Evolutionary conservation across 2,329 filamentous ascomycete genomes (phyloP), one percentile per base, ranked within the genome.

Genomic region (Pseudogymnoascus sp.): DNA sequence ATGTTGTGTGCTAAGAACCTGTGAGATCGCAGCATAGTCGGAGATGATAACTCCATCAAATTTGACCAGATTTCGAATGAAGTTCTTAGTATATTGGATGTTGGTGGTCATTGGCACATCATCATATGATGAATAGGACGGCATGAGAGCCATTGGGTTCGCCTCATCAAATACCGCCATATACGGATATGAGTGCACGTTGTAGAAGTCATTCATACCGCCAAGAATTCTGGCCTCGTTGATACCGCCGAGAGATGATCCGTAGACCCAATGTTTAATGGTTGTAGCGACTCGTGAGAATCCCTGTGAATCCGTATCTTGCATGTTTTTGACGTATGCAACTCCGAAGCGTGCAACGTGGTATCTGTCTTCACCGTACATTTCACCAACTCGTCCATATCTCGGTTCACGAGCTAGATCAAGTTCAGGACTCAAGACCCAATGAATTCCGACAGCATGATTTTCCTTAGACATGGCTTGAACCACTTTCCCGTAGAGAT

Each of bases 161-260:
- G 84, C 83, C 65, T 88, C 84, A 33, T 84, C 78, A 38, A 89
- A 77, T 0, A 85, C 85, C 69, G 89, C 88, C 74, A 89, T 86
- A 67, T 89, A 89, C 0, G 87, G 87, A 61, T 68, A 66, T 2
- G 68, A 67, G 15, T 72, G 68, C 59, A 72, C 71, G 66, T 75
- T 75, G 63, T 74, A 70, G 19, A 75, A 70, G 33, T 75, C 68
- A 63, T 76, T 75, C 11, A 75, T 64, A 11, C 73, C 74, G 10
- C 38, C 38, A 17, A 42, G 2, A 42, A 42, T 42, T 3, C 38
- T 42, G 5, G 73, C 74, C 0, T 64, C 62, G 65, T 76, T 76
- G 56, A 76, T 70, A 21, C 74, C 73, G 40, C 73, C 74, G 21
- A 68, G 71, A 1, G 65, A 64, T 7, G 68, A 65, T n/a, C 74